Evolutionary conservation across 768 basidiomycete genomes (phyloP).

Genomic region (Mycena sanguinolenta): DNA sequence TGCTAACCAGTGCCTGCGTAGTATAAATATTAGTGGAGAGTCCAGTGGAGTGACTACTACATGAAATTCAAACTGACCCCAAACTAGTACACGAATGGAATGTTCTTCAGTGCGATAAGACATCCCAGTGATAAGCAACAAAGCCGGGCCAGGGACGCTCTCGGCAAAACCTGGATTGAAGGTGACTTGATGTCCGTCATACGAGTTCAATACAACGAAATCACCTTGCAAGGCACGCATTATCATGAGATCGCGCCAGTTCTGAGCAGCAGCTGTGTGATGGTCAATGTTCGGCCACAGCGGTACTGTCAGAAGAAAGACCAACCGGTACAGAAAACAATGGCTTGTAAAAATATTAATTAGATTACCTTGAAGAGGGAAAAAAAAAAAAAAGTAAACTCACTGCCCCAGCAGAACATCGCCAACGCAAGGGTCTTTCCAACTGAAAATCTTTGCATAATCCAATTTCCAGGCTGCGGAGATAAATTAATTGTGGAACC

Average conservation of each 20-base stretch:
- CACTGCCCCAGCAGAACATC: conserved; percentile 13
- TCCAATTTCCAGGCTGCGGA: conserved; percentile 14
- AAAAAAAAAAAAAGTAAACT: not conserved
- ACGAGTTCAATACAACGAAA: not conserved
- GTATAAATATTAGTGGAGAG: not conserved
- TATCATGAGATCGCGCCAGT: conserved; percentile 11
- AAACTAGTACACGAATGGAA: conserved; percentile 6
- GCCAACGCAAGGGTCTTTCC: conserved; percentile 5
- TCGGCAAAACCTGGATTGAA: not conserved
- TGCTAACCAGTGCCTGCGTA: not conserved
- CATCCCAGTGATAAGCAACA: conserved; percentile 7
- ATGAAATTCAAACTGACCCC: not conserved
- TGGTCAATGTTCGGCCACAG: not conserved
- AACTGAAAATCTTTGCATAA: conserved; percentile 10
- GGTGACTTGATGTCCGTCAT: not conserved
- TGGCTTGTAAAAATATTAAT: not conserved
- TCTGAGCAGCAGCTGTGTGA: not conserved
- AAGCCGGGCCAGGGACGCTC: not conserved
- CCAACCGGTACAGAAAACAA: conserved; percentile 15
- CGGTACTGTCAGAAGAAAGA: not conserved
- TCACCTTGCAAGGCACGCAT: conserved; percentile 9
- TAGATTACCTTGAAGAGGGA: not conserved
- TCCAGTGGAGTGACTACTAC: too few relatives aligned
- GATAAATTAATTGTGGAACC: not conserved
- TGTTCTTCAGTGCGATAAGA: conserved; percentile 17